A percentile compares a stretch with the other conserved stretches of the same genome.
phyloP scores from a whole-genome alignment of 495 filamentous ascomycete species.

The Umbilicaria muhlenbergii region DNA sequence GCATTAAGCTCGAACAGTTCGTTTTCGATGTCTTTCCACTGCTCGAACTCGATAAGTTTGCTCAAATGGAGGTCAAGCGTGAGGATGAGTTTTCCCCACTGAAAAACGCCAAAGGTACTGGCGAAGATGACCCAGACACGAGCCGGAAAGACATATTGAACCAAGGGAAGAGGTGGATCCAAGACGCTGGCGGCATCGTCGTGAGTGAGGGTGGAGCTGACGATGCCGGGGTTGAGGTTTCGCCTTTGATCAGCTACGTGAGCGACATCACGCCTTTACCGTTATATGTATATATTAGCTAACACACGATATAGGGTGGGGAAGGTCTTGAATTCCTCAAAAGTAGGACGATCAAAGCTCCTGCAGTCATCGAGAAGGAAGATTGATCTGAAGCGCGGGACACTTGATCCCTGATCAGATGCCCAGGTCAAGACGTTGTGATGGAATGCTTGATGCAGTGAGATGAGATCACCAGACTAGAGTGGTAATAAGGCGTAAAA shows the following conservation, averaged over 20 bases:
- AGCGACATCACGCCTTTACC: constrained; percentile 23
- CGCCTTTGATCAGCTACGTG: constrained; percentile 91
- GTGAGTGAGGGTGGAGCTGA: constrained; percentile 45
- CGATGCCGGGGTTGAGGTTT: constrained; percentile 70
- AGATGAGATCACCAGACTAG: too few relatives aligned
- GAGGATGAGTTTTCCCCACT: constrained; percentile 98
- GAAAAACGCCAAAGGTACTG: constrained; percentile 86
- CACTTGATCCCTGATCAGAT: too few relatives aligned
- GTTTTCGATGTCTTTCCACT: constrained; percentile 97
- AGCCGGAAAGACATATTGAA: constrained; percentile 76
- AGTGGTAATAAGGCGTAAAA: too few relatives aligned
- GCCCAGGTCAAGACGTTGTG: too few relatives aligned
- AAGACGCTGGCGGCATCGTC: constrained; percentile 62
- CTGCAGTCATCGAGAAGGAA: constrained; percentile 63
- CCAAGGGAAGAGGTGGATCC: constrained; percentile 73
- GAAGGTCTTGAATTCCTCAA: constrained; percentile 73
- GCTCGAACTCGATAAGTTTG: constrained; percentile 76
- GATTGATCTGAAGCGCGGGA: constrained; percentile 16
- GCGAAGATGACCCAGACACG: constrained; percentile 88
- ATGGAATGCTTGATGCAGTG: too few relatives aligned
- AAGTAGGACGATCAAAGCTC: constrained; percentile 58
- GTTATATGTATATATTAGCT: constrained; percentile 10
- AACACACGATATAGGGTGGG: constrained; percentile 47
- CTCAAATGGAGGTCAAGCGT: constrained; percentile 85
- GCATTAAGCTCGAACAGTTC: constrained; percentile 98